phyloP scores from a whole-genome alignment of 805 yeast species.

The Lipomyces orientalis region DNA sequence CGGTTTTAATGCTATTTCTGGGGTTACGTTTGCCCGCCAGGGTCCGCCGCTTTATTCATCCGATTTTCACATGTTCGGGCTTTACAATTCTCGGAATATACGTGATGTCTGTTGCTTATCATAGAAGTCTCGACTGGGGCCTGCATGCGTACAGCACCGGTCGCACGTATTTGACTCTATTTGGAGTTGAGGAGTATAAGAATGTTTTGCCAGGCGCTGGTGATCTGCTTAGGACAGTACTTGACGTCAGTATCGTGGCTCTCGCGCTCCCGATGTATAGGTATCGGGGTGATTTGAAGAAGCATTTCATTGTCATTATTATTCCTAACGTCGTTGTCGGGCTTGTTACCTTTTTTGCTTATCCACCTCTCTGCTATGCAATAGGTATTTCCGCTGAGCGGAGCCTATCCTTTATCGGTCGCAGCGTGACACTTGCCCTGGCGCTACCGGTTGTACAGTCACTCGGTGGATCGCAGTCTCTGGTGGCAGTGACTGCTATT shows the following conservation, averaged over 20 bases:
- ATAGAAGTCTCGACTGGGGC: constrained; percentile 51
- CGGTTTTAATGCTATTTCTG: constrained; percentile 61
- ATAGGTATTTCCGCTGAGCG: constrained; percentile 66
- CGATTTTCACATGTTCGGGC: constrained; percentile 70
- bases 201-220: constrained; percentile 78
- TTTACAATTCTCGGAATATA: constrained; percentile 67
- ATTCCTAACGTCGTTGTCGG: constrained; percentile 65
- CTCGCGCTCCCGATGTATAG: constrained; percentile 78
- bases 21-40: constrained; percentile 56
- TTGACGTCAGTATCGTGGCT: constrained; percentile 80
- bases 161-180: constrained; percentile 63
- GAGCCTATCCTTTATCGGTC: constrained; percentile 76
- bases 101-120: constrained; percentile 61
- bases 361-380: constrained; percentile 70
- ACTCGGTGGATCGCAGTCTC: constrained; percentile 68
- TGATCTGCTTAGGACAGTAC: constrained; percentile 68
- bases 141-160: constrained; percentile 70
- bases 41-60: constrained; percentile 64
- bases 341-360: constrained; percentile 64
- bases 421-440: constrained; percentile 78
- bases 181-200: constrained; percentile 47
- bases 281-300: constrained; percentile 65
- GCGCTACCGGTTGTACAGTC: constrained; percentile 77
- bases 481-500: constrained; percentile 81
- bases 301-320: constrained; percentile 62